Base-by-base conservation (phyloP, 129 eudicot genomes). In the Arctium lappa region DNA sequence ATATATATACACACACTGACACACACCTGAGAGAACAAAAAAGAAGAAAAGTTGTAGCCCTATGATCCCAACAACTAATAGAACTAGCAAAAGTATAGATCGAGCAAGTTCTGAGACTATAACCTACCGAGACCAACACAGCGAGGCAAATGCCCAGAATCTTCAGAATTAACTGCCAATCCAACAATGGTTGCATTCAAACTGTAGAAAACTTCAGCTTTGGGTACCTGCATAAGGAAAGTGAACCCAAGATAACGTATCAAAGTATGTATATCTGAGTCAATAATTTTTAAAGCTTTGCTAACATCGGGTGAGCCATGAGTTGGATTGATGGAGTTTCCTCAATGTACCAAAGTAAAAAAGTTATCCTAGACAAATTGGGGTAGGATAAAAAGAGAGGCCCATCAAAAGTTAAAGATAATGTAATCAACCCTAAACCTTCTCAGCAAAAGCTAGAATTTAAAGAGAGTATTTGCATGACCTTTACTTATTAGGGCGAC, bases 51-150 rank as follows among this genome's bases (percentile, higher is more conserved):
- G 38, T 5, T 71, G 70, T 53, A 71, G 38, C 70, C 22, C 53
- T 34, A 72, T 37, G 15, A 48, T 71, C 69, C 77, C 68, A 22
- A 60, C 68, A 18, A 60, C 68, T 60, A 31, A 37, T n/a, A 32
- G 39, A 63, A 68, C 70, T 46, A 68, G 38, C 69, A 22, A 22
- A 74, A 46, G 9, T 74, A 39, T 3, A 73, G 39, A 32, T 79
- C 22, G 1, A 80, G 46, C 48, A 15, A 44, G 44, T 38, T 66
- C 7, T 10, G 15, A 31, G 46, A 79, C 82, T 60, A 37, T 76
- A 85, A 79, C 93, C 18, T 86, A 95, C 98, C 99, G 75, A 95
- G 88, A 82, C 99, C 99, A 85, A 95, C 89, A 85, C 99, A 95
- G 42, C 73, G 88, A 86, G 98, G 89, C 75, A 89, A 78, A 81